Base-by-base conservation (phyloP, 2,329 filamentous ascomycete species). In the Alternaria metachromatica region DNA sequence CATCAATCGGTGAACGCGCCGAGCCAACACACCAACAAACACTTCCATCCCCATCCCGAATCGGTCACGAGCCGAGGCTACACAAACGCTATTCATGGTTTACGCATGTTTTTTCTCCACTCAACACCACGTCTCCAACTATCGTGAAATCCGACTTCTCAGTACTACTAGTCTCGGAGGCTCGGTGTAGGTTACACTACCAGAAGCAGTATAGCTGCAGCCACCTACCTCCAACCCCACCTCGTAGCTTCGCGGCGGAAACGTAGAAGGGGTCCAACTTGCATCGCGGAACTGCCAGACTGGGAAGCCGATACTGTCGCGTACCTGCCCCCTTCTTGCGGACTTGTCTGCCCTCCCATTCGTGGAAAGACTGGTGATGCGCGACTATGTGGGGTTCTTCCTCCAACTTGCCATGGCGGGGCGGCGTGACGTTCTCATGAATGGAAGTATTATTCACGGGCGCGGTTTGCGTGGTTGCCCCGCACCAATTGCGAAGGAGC, bases 281-380 rank as follows among this genome's bases (percentile, higher is more conserved):
- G 37, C 37, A 41, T 41, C 37, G 37, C 49, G 49, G 49, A 53
- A 53, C 30, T 53, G 49, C 49, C 30, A 10, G 28, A 37, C 30
- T 53, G 28, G 49, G 49, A 53, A 53, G 30, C 30, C 49, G 49
- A 21, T 41, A 37, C 49, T 21, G 28, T 13, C 26, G 28, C 45
- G 11, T 53, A 48, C 56, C 23, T 48, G 18, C 44, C 44, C 41
- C 18, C 21, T 23, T 41, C 37, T 48, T 63, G 63, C 64, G 64
- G 67, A 65, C 58, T 60, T 63, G 18, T 8, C 21, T 33, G 63
- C 58, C 25, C 59, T 72, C 59, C 65, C 60, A 73, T 73, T 73
- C 65, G 70, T 73, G 71, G 71, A 72, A 63, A 63, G 67, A n/a
- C n/a, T 41, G 33, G 28, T 53, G 20, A 33, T 20, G 20, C 20